Conservation (phyloP, 371 early-diverging fungal species). For the Dentiscutata heterogama region DNA sequence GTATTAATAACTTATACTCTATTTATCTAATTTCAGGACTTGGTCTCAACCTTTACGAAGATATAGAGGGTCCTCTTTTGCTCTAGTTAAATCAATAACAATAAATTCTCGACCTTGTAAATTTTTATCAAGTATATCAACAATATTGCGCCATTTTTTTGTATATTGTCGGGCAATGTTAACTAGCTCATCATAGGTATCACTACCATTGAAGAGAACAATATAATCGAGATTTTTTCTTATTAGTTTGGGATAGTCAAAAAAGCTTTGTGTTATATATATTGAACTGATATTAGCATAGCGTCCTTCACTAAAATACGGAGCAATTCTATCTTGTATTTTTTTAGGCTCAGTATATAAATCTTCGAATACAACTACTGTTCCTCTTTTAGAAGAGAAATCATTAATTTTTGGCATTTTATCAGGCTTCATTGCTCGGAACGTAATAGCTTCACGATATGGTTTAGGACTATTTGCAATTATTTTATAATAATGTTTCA, state of each 20-base stretch:
- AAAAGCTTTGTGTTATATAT: not conserved
- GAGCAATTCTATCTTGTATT: not conserved
- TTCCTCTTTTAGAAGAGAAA: not conserved
- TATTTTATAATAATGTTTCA: not conserved
- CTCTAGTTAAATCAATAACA: not conserved
- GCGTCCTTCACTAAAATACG: not conserved
- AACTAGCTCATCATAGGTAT: not conserved
- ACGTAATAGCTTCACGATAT: slow-evolving; percentile 19
- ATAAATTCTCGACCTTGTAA: not conserved
- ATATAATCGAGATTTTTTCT: not conserved
- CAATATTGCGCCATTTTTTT: slow-evolving; percentile 2
- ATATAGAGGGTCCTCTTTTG: too few relatives aligned
- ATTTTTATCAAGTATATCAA: not conserved
- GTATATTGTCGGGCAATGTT: not conserved
- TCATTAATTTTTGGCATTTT: not conserved
- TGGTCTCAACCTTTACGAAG: too few relatives aligned
- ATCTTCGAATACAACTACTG: slow-evolving; percentile 19
- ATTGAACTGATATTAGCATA: not conserved
- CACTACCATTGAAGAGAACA: not conserved
- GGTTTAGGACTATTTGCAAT: slow-evolving; percentile 20
- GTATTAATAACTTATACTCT: too few relatives aligned
- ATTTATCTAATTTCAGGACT: too few relatives aligned
- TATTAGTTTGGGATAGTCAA: not conserved
- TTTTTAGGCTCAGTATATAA: not conserved
- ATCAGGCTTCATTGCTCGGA: not conserved